A percentile compares a stretch with the other conserved stretches of the same genome.
Evolutionary conservation across 345 rosid species (phyloP).

Genomic region (Melaleuca alternifolia): DNA sequence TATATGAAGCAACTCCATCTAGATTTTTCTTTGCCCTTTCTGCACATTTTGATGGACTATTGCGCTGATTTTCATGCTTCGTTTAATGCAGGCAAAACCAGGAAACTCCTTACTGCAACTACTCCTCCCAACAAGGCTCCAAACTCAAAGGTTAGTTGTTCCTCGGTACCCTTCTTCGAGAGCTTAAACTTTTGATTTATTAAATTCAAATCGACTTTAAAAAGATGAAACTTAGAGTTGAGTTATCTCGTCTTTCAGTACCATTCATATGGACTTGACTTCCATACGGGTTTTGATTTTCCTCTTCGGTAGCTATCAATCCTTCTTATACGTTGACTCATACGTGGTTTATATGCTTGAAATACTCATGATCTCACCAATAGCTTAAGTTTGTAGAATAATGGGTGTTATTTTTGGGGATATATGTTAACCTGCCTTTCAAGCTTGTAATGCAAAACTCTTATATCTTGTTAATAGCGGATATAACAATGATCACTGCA

Average conservation of each 20-base stretch:
- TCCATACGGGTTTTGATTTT: background rate
- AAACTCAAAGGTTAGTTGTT: constrained; percentile 15
- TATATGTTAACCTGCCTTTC: background rate
- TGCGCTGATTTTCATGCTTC: background rate
- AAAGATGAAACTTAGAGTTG: background rate
- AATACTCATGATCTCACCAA: background rate
- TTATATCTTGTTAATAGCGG: background rate
- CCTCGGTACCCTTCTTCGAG: background rate
- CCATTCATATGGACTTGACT: background rate
- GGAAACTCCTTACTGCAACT: constrained; percentile 16
- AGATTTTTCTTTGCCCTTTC: background rate
- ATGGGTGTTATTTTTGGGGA: background rate
- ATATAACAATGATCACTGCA: background rate
- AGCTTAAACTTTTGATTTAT: background rate
- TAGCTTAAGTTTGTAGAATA: background rate
- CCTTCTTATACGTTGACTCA: background rate
- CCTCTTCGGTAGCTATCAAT: background rate
- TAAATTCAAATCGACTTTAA: background rate
- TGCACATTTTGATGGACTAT: background rate
- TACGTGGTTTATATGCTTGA: background rate
- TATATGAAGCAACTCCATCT: background rate
- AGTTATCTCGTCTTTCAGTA: background rate
- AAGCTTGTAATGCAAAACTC: background rate
- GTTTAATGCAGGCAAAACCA: constrained; percentile 15
- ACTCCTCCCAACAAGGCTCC: constrained; percentile 3